Base-by-base conservation (phyloP, 2,329 filamentous ascomycete genomes). In the Cercospora citrullina region DNA sequence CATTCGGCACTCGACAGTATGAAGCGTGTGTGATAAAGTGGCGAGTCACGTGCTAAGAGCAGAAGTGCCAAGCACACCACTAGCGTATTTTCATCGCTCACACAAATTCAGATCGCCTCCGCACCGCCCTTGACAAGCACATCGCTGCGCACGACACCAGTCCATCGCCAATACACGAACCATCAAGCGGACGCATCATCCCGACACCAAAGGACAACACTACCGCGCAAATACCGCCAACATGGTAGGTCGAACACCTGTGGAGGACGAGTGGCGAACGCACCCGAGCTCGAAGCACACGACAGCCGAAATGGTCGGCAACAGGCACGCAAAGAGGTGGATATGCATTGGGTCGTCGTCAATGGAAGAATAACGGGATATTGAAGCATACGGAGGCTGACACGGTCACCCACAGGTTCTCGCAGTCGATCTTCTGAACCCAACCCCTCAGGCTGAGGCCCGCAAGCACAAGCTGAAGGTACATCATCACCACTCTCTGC, bases 401-500 rank as follows among this genome's bases (percentile, higher is more conserved):
- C 70, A 69, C 36, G 42, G 36, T 58, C 64, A 60, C 69, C 58
- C 71, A 76, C 82, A 98, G 95, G 94, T 98, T 96, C 93, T 99
- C 91, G 95, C 95, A 85, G 92, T 98, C 89, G 95, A 99, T 89
- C 94, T 99, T 81, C 91, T 99, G 86, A 98, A 99, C 93, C 95
- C 95, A 82, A 92, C 91, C 83, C 91, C 94, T 86, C 92, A 93
- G 85, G 90, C 94, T 84, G 95, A 99, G 91, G 93, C 93, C 82
- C 93, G 93, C 88, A 98, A 98, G 92, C 95, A 99, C 92, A 99
- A 99, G 93, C 93, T 99, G 84, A 99, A 99, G 93, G 93, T 97
- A 93, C 77, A 70, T 62, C 36, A 55, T 21, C 14, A 16, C 36
- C 42, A 45, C 39, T 48, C 21, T 10, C 57, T 33, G 14, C 18